These are phyloP conservation scores for Tarenaya hassleriana DNA, from an alignment of 345 rosid genomes.

Conservation along the genomic window DNA sequence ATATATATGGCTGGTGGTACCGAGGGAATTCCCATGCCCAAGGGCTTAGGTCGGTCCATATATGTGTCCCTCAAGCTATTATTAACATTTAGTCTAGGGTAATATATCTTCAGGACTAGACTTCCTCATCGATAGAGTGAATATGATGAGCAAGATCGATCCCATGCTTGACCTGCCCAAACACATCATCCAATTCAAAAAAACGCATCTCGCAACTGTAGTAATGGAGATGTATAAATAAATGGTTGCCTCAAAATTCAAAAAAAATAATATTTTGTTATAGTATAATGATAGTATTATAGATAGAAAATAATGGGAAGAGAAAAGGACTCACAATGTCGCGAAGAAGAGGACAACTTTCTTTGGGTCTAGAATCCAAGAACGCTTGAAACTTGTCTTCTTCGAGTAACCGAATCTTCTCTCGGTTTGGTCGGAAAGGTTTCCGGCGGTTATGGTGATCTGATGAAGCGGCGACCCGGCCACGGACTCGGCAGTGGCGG, in stretches of 20 bases:
- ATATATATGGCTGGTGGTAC: constrained; percentile 18
- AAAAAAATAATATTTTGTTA: too few relatives aligned
- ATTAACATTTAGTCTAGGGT: constrained; percentile 33
- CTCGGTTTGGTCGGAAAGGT: constrained; percentile 31
- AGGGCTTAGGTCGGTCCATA: constrained; percentile 18
- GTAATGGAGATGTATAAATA: too few relatives aligned
- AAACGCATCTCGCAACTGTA: too few relatives aligned
- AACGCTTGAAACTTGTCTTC: constrained; percentile 68
- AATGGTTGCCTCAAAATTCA: too few relatives aligned
- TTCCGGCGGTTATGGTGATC: constrained; percentile 40
- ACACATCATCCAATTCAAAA: neutral
- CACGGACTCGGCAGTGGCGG: constrained; percentile 10
- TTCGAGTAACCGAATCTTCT: constrained; percentile 35
- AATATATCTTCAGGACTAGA: constrained; percentile 27
- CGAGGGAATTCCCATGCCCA: constrained; percentile 13
- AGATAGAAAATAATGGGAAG: too few relatives aligned
- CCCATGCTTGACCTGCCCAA: constrained; percentile 87
- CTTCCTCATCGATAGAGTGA: constrained; percentile 67
- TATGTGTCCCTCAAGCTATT: neutral
- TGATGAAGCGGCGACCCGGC: constrained; percentile 47
- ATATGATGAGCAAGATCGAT: constrained; percentile 77
- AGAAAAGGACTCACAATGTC: constrained; percentile 66
- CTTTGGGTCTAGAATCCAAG: constrained; percentile 80
- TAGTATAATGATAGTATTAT: too few relatives aligned
- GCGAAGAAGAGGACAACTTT: constrained; percentile 84